Conservation (phyloP, 2,329 filamentous ascomycete genomes). For the Cladosporium halotolerans region DNA sequence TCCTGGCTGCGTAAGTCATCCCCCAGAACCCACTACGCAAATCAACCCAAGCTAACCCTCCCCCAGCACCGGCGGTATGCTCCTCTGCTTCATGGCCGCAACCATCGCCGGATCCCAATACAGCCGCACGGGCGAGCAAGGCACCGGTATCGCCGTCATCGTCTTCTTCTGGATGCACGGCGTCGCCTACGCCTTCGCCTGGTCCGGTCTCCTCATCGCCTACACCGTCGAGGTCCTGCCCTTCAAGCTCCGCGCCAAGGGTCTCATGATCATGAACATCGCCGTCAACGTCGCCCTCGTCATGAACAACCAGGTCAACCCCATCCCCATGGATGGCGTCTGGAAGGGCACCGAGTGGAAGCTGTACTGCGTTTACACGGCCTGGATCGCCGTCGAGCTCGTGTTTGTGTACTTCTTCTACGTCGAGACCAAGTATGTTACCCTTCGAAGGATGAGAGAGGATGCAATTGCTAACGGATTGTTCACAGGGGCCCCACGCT, state of each 20-base stretch:
- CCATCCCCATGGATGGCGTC: slow-evolving; percentile 52
- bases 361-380: slow-evolving; percentile 60
- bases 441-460: no score
- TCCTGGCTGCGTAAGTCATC: slow-evolving; percentile 20
- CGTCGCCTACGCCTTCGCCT: slow-evolving; percentile 50
- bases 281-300: slow-evolving; percentile 56
- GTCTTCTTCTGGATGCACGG: slow-evolving; percentile 47
- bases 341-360: slow-evolving; percentile 50
- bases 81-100: slow-evolving; percentile 28
- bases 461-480: neutral
- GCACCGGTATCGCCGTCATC: slow-evolving; percentile 42
- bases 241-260: slow-evolving; percentile 45
- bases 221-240: slow-evolving; percentile 47
- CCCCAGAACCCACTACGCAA: neutral
- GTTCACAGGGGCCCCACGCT: slow-evolving; percentile 57
- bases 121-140: slow-evolving; percentile 25
- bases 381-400: slow-evolving; percentile 56
- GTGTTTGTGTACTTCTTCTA: slow-evolving; percentile 61
- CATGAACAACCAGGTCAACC: slow-evolving; percentile 57
- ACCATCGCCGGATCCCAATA: slow-evolving; percentile 9
- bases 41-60: neutral
- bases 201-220: slow-evolving; percentile 46
- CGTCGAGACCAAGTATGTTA: slow-evolving; percentile 43
- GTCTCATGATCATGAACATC: slow-evolving; percentile 54
- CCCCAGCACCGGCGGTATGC: slow-evolving; percentile 30